phyloP scores from a whole-genome alignment of 2,329 filamentous ascomycete species.

The Thielaviopsis cerberus region DNA sequence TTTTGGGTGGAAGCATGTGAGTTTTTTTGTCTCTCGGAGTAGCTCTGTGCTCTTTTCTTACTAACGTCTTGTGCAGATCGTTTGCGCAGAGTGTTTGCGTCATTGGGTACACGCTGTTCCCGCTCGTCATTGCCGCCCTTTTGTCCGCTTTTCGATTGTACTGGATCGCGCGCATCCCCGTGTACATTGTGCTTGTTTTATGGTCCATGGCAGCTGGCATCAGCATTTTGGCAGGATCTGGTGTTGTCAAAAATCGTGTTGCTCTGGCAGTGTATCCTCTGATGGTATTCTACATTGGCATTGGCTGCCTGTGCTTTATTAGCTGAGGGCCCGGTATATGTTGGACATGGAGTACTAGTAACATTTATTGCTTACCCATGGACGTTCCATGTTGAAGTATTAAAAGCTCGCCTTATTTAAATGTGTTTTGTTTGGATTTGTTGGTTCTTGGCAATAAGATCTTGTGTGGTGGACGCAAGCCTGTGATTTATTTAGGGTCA shows the following conservation, averaged over 20 bases:
- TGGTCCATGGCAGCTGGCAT: conserved; percentile 94
- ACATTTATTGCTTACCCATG: too few species aligned
- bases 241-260: conserved; percentile 86
- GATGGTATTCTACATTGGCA: conserved; percentile 81
- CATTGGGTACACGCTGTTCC: conserved; percentile 95
- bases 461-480: too few species aligned
- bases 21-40: conserved; percentile 21
- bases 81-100: conserved; percentile 97
- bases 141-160: conserved; percentile 69
- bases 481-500: too few species aligned
- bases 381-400: too few species aligned
- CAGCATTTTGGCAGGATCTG: conserved; percentile 86
- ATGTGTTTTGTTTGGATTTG: too few species aligned
- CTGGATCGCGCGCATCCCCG: conserved; percentile 66
- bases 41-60: background rate
- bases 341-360: too few species aligned
- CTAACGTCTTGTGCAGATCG: conserved; percentile 38
- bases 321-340: conserved; percentile 54
- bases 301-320: conserved; percentile 94
- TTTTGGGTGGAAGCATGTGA: conserved; percentile 91
- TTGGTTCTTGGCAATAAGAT: too few species aligned
- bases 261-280: conserved; percentile 86
- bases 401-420: too few species aligned
- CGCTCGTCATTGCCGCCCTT: conserved; percentile 78
- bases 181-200: conserved; percentile 71